Percentiles rank a stretch among this genome's conserved stretches.
Evolutionary conservation across 805 yeast genomes (phyloP).

Genomic region (Candida parachauliodes): DNA sequence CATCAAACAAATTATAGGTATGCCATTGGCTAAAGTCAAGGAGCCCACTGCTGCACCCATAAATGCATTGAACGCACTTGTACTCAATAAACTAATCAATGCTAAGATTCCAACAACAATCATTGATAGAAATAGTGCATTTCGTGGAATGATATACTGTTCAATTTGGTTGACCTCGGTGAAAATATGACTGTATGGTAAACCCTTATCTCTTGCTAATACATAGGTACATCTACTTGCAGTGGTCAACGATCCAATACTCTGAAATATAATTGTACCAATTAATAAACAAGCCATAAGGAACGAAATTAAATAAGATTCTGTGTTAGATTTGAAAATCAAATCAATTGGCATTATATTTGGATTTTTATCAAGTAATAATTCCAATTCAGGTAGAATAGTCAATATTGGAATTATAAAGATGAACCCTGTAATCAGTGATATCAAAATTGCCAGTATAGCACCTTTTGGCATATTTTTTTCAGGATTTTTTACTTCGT

Average conservation of each 20-base stretch:
- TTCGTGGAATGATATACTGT: constrained; percentile 61
- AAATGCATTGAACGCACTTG: constrained; percentile 78
- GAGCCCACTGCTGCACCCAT: constrained; percentile 80
- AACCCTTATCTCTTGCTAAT: constrained; percentile 78
- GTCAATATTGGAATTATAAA: constrained; percentile 70
- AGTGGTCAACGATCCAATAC: constrained; percentile 76
- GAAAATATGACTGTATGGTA: constrained; percentile 66
- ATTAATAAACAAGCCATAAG: constrained; percentile 61
- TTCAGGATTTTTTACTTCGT: constrained; percentile 76
- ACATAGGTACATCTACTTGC: constrained; percentile 81
- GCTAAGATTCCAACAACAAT: constrained; percentile 58
- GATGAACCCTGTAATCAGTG: constrained; percentile 66
- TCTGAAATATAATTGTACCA: constrained; percentile 71
- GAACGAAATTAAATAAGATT: constrained; percentile 65
- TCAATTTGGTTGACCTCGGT: constrained; percentile 56
- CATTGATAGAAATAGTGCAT: constrained; percentile 65
- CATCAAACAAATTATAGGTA: constrained; percentile 66
- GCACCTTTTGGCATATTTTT: constrained; percentile 72
- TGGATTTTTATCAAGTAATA: constrained; percentile 53
- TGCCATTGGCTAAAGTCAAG: constrained; percentile 69
- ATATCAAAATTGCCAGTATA: constrained; percentile 57
- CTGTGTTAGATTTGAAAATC: constrained; percentile 67
- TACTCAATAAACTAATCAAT: constrained; percentile 61
- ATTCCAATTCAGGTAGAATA: constrained; percentile 63
- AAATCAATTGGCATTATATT: constrained; percentile 76